Conservation (phyloP, 805 yeast species). For the Brettanomyces sp. region DNA sequence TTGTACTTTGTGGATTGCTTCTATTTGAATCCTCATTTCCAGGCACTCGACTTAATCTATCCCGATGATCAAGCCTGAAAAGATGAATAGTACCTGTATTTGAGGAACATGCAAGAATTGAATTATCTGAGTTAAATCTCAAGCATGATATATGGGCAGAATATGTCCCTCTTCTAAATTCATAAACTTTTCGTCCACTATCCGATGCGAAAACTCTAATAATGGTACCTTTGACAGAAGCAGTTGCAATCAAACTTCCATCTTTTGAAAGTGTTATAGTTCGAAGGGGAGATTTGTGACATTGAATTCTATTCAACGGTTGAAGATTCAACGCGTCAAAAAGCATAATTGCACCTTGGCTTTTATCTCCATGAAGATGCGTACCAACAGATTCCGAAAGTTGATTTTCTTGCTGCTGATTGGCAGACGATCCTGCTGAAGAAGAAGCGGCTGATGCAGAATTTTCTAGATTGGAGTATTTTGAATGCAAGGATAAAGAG, state of each 20-base stretch:
- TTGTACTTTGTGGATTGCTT: not conserved
- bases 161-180: conserved; percentile 80
- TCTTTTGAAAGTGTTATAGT: conserved; percentile 59
- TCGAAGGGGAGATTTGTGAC: conserved; percentile 74
- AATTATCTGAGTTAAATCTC: conserved; percentile 62
- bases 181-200: conserved; percentile 53
- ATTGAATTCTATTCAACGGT: conserved; percentile 75
- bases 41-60: not conserved
- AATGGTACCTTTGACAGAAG: conserved; percentile 85
- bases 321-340: conserved; percentile 68
- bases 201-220: conserved; percentile 69
- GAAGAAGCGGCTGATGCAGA: not conserved
- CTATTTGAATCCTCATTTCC: not conserved
- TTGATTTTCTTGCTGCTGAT: too few relatives aligned
- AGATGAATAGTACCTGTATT: conserved; percentile 91
- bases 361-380: not conserved
- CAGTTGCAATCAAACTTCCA: conserved; percentile 78
- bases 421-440: not conserved
- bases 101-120: conserved; percentile 71
- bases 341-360: conserved; percentile 60
- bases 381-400: not conserved
- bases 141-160: conserved; percentile 73
- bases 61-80: conserved; percentile 30
- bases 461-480: not conserved
- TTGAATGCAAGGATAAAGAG: not conserved